A percentile compares a stretch with the other conserved stretches of the same genome.
These are phyloP conservation scores for Excoecaria agallocha DNA, from an alignment of 345 rosid genomes.

Conservation along the genomic window DNA sequence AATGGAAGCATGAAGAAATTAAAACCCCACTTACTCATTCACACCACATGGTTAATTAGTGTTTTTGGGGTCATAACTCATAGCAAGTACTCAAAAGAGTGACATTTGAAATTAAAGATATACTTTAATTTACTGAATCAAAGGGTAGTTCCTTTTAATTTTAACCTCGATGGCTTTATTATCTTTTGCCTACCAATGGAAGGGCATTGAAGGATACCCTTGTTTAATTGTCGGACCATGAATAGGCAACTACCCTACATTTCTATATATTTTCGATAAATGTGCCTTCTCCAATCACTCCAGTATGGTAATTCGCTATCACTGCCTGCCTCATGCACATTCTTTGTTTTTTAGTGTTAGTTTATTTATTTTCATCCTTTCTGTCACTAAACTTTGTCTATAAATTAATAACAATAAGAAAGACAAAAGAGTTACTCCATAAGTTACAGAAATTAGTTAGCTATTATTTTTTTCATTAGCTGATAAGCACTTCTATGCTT, in stretches of 20 bases:
- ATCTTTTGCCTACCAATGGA: constrained; percentile 40
- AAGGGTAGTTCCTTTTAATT: neutral
- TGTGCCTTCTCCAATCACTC: constrained; percentile 26
- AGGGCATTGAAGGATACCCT: constrained; percentile 42
- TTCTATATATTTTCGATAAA: constrained; percentile 32
- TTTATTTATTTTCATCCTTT: constrained; percentile 2
- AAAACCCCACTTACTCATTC: constrained; percentile 26
- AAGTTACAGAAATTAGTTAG: neutral
- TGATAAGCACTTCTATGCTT: neutral
- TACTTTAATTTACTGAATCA: neutral
- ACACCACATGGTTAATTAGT: constrained; percentile 35
- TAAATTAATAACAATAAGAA: neutral
- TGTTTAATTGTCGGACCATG: constrained; percentile 58
- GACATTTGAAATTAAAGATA: neutral
- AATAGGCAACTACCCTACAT: constrained; percentile 40
- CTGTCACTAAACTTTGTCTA: neutral
- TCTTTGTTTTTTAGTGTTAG: neutral
- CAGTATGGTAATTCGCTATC: constrained; percentile 9
- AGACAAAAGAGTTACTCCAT: neutral
- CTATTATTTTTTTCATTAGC: neutral
- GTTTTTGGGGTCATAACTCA: constrained; percentile 10
- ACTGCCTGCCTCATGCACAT: constrained; percentile 1
- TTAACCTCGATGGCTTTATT: neutral
- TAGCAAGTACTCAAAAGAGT: neutral
- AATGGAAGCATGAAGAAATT: constrained; percentile 8